Percentiles rank a stretch among this genome's conserved stretches.
Evolutionary conservation across 768 basidiomycete species (phyloP).

Genomic region (Phylloporus sp.): DNA sequence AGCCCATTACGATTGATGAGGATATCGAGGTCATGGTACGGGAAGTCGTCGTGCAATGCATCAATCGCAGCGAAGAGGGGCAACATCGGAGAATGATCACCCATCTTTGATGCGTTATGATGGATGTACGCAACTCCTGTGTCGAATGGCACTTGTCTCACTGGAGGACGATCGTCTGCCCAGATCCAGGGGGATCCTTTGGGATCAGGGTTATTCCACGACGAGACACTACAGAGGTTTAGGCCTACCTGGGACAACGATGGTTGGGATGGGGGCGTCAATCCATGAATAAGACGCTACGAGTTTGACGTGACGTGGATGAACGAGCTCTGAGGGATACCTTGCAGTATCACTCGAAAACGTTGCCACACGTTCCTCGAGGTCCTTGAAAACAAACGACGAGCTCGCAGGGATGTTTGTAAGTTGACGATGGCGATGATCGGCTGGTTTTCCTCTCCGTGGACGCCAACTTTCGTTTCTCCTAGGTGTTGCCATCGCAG

Average conservation of each 20-base stretch:
- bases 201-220: not conserved
- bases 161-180: slow-evolving; percentile 43
- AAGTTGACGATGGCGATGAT: not conserved
- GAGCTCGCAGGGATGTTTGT: not conserved
- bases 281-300: slow-evolving; percentile 56
- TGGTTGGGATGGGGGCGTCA: slow-evolving; percentile 40
- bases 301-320: slow-evolving; percentile 38
- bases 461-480: slow-evolving; percentile 8
- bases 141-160: slow-evolving; percentile 55
- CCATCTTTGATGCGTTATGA: slow-evolving; percentile 51
- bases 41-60: slow-evolving; percentile 26
- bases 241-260: slow-evolving; percentile 46
- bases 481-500: slow-evolving; percentile 13
- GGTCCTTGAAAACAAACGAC: slow-evolving; percentile 22
- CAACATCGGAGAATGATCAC: slow-evolving; percentile 37
- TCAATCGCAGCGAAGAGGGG: slow-evolving; percentile 63
- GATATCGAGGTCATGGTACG: slow-evolving; percentile 36
- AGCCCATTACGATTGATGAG: slow-evolving; percentile 66
- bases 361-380: slow-evolving; percentile 12
- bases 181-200: slow-evolving; percentile 62
- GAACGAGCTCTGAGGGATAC: slow-evolving; percentile 20
- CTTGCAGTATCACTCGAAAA: slow-evolving; percentile 8
- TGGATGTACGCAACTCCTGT: slow-evolving; percentile 47
- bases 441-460: slow-evolving; percentile 12
- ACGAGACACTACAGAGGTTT: not conserved